These are phyloP conservation scores for Toxoplasma gondii DNA, from an alignment of 169 alveolate species.

Conservation along the genomic window DNA sequence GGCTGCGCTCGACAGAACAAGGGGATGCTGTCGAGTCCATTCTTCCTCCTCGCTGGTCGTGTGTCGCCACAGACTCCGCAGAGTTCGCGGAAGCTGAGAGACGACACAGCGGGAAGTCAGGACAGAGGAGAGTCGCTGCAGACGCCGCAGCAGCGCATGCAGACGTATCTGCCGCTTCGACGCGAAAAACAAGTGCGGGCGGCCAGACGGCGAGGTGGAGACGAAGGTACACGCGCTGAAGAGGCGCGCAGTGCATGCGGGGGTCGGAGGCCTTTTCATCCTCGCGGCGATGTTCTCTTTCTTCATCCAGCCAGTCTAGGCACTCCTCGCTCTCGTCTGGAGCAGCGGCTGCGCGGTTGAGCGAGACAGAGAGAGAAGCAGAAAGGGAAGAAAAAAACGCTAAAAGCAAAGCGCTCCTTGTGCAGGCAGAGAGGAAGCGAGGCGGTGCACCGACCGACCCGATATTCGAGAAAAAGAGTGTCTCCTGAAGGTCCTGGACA, in stretches of 20 bases:
- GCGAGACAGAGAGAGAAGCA: not conserved
- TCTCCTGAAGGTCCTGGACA: constrained; percentile 5
- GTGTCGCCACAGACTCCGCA: not conserved
- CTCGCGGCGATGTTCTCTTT: not conserved
- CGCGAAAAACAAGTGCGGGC: constrained; percentile 26
- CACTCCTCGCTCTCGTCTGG: not conserved
- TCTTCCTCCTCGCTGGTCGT: not conserved
- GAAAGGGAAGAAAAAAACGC: not conserved
- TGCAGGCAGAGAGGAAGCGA: not conserved
- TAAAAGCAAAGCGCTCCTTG: not conserved
- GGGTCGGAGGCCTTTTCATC: not conserved
- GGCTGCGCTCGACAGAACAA: not conserved
- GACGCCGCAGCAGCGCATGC: not conserved
- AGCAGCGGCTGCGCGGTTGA: not conserved
- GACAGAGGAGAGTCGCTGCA: not conserved
- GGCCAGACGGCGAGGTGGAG: constrained; percentile 20
- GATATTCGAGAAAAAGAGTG: constrained; percentile 8
- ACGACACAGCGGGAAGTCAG: not conserved
- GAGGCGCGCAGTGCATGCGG: not conserved
- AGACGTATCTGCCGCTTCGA: not conserved
- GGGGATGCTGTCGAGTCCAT: not conserved
- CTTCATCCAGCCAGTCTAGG: not conserved
- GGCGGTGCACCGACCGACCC: constrained; percentile 33
- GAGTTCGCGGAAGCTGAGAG: not conserved
- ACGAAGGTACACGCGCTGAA: constrained; percentile 15